Evolutionary conservation across 1,284 basidiomycete species (phyloP).

Genomic region (Gomphus sp.): DNA sequence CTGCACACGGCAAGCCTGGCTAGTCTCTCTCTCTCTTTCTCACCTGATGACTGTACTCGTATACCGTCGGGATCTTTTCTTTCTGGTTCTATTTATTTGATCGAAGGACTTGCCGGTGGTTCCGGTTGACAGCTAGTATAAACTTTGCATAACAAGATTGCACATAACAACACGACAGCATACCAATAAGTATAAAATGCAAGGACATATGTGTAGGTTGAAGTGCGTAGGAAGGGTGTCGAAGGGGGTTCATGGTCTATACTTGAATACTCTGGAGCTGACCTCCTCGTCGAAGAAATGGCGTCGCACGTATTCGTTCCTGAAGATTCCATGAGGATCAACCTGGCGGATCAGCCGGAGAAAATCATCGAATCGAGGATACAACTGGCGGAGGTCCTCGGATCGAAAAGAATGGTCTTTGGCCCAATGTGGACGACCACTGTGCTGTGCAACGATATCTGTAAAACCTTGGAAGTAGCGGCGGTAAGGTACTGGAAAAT

Average conservation of each 20-base stretch:
- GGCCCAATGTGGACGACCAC: conserved; percentile 94
- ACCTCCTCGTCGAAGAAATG: conserved; percentile 58
- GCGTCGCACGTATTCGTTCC: conserved; percentile 70
- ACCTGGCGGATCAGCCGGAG: conserved; percentile 56
- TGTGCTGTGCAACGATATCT: conserved; percentile 59
- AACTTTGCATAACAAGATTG: neutral
- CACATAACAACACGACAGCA: neutral
- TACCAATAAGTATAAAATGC: neutral
- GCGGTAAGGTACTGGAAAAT: conserved; percentile 80
- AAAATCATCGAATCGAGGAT: conserved; percentile 84
- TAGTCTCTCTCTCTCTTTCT: neutral
- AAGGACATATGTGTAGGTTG: neutral
- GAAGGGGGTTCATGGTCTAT: neutral
- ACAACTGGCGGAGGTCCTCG: conserved; percentile 55
- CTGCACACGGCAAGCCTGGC: neutral
- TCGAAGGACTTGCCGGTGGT: neutral
- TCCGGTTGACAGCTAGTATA: neutral
- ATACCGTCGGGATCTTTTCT: neutral
- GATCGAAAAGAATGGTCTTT: conserved; percentile 82
- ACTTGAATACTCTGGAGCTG: conserved; percentile 48
- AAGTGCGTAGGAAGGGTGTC: neutral
- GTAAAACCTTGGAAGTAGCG: conserved; percentile 78
- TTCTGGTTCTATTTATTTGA: neutral
- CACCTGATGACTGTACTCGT: neutral
- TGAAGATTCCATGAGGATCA: conserved; percentile 78